These are phyloP conservation scores for Exidia glandulosa DNA, from an alignment of 768 basidiomycete species.

Conservation along the genomic window DNA sequence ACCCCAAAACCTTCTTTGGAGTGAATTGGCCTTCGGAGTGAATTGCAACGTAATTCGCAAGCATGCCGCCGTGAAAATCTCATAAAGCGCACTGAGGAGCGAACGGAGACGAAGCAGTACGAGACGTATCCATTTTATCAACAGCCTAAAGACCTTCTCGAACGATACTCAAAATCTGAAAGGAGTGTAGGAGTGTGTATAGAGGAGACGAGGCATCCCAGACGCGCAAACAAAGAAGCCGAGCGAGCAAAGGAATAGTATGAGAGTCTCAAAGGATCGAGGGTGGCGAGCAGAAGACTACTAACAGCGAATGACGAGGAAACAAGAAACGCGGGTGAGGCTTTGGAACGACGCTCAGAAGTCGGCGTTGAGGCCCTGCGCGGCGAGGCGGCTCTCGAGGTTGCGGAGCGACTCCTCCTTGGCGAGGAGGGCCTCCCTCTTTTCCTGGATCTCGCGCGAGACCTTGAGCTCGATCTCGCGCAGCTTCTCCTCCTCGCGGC, in stretches of 20 bases:
- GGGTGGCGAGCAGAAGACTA: no score
- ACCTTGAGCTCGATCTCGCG: constrained; percentile 98
- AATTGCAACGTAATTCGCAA: no score
- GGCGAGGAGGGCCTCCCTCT: constrained; percentile 89
- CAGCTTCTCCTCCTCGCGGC: constrained; percentile 94
- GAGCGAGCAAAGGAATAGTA: background rate
- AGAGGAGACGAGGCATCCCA: background rate
- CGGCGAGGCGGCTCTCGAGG: constrained; percentile 81
- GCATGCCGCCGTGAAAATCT: no score
- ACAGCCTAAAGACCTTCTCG: background rate
- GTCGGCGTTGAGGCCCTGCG: constrained; percentile 73
- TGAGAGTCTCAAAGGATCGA: background rate
- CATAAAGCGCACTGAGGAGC: no score
- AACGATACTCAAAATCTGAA: background rate
- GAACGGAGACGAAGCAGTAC: background rate
- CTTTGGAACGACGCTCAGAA: constrained; percentile 32
- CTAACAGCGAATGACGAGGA: background rate
- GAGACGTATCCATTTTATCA: background rate
- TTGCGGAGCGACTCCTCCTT: constrained; percentile 94
- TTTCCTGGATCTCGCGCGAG: constrained; percentile 95
- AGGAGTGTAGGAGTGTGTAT: no score
- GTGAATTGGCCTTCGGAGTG: background rate
- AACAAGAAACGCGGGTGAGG: background rate
- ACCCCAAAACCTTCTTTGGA: no score
- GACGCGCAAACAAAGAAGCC: no score